Evolutionary conservation across 257 asterid genomes (phyloP).

Genomic region (Penstemon davidsonii): DNA sequence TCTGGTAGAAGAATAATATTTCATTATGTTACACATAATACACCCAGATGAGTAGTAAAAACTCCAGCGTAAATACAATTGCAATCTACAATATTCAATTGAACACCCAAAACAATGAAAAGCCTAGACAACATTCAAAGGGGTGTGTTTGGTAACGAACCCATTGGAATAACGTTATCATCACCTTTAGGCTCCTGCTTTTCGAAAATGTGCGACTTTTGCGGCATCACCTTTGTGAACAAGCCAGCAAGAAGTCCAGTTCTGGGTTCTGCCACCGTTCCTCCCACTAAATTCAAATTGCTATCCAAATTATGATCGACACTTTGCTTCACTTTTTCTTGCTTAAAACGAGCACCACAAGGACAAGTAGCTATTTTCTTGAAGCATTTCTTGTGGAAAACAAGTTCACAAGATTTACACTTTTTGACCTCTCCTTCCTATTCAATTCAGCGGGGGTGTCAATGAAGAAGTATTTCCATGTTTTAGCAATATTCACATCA

Average conservation of each 20-base stretch:
- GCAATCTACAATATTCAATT: slow-evolving; percentile 15
- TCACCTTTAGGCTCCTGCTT: slow-evolving; percentile 38
- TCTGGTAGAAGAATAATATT: background rate
- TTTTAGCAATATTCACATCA: background rate
- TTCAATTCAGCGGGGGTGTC: slow-evolving; percentile 27
- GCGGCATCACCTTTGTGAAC: slow-evolving; percentile 62
- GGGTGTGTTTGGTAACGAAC: slow-evolving; percentile 64
- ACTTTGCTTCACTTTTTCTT: slow-evolving; percentile 36
- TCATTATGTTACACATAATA: slow-evolving; percentile 18
- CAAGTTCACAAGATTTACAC: slow-evolving; percentile 69
- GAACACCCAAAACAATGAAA: background rate
- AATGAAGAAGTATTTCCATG: slow-evolving; percentile 21
- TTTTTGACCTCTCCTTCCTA: slow-evolving; percentile 86
- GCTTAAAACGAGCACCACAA: slow-evolving; percentile 60
- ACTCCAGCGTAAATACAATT: background rate
- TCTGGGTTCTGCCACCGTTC: slow-evolving; percentile 36
- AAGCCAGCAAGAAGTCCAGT: slow-evolving; percentile 57
- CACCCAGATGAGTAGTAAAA: slow-evolving; percentile 19
- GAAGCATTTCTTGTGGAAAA: slow-evolving; percentile 80
- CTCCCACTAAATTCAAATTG: slow-evolving; percentile 33
- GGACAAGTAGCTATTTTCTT: slow-evolving; percentile 59
- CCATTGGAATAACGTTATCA: slow-evolving; percentile 66
- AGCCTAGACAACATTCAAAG: slow-evolving; percentile 37
- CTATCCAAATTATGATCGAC: slow-evolving; percentile 22
- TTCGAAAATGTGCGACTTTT: slow-evolving; percentile 34